A percentile compares a stretch with the other conserved stretches of the same genome.
Conservation (phyloP, 169 alveolate genomes). For the Hammondia hammondi region DNA sequence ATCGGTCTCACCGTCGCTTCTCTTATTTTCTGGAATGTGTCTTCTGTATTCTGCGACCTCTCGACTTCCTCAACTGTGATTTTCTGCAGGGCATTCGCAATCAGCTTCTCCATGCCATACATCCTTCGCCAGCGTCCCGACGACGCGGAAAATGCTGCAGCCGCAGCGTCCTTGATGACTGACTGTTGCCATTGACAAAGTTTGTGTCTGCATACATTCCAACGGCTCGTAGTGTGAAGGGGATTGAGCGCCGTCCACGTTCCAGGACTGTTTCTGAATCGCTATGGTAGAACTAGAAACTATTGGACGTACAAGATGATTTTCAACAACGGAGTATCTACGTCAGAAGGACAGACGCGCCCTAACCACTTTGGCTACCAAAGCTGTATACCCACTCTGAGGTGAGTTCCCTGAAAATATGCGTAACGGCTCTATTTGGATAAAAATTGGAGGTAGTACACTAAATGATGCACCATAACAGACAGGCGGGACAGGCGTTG, state of each 20-base stretch:
- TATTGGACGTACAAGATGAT: too few species aligned
- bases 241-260: neutral
- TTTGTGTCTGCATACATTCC: constrained; percentile 39
- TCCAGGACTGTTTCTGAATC: neutral
- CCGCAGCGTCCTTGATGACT: constrained; percentile 64
- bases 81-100: constrained; percentile 71
- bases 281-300: too few species aligned
- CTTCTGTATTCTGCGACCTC: constrained; percentile 71
- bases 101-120: constrained; percentile 69
- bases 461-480: too few species aligned
- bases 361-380: too few species aligned
- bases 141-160: constrained; percentile 71
- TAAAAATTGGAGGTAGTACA: too few species aligned
- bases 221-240: neutral
- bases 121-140: constrained; percentile 70
- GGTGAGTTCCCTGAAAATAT: too few species aligned
- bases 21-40: constrained; percentile 70
- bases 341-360: too few species aligned
- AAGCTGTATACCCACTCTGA: too few species aligned
- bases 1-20: constrained; percentile 66
- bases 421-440: too few species aligned
- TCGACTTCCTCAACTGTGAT: constrained; percentile 69
- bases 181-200: constrained; percentile 66
- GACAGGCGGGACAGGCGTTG: too few species aligned
- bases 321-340: too few species aligned